Evolutionary conservation across 1,284 basidiomycete genomes (phyloP).

Genomic region (Cutaneotrichosporon dermatis): DNA sequence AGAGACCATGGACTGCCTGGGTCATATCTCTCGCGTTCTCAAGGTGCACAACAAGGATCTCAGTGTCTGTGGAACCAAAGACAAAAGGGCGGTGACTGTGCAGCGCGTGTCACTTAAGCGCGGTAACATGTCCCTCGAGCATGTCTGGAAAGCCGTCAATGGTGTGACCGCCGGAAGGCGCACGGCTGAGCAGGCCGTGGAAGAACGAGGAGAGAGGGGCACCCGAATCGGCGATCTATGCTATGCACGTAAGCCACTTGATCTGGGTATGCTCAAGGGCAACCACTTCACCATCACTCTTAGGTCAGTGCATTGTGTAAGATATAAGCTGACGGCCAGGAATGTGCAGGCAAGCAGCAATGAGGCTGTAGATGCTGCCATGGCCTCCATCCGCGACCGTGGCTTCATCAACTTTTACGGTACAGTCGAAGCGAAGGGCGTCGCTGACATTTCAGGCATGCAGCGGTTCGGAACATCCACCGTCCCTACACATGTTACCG

Average conservation of each 20-base stretch:
- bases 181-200: constrained; percentile 58
- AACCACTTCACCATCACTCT: constrained; percentile 94
- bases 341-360: constrained; percentile 72
- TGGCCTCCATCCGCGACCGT: constrained; percentile 72
- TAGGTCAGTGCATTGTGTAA: constrained; percentile 55
- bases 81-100: constrained; percentile 93
- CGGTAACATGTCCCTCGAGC: constrained; percentile 70
- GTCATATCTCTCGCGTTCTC: constrained; percentile 69
- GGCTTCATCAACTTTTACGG: constrained; percentile 99
- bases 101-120: constrained; percentile 84
- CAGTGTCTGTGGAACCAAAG: constrained; percentile 91
- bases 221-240: constrained; percentile 81
- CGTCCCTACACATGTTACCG: constrained; percentile 90
- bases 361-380: constrained; percentile 66
- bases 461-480: constrained; percentile 97
- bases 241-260: constrained; percentile 74
- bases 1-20: constrained; percentile 91
- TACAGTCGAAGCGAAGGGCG: constrained; percentile 29
- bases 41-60: constrained; percentile 73
- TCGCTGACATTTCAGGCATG: constrained; percentile 63
- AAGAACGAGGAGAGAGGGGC: constrained; percentile 79
- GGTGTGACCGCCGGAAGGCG: constrained; percentile 58
- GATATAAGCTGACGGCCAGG: constrained; percentile 49
- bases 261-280: constrained; percentile 91
- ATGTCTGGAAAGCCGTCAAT: constrained; percentile 78